Base-by-base conservation (phyloP, 257 asterid genomes). In the Asclepias syriaca region DNA sequence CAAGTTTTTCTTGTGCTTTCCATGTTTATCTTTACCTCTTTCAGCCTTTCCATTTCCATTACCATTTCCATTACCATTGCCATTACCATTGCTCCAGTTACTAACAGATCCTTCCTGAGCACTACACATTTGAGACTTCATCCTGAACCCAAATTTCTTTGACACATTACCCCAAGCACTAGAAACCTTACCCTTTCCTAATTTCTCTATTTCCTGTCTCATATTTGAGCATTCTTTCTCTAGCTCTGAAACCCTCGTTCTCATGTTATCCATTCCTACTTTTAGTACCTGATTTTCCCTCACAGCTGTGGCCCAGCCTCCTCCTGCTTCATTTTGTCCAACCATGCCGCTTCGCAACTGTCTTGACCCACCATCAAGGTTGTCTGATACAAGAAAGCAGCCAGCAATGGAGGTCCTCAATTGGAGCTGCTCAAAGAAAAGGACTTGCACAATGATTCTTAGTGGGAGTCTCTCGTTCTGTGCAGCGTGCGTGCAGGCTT, bases 401-500 rank as follows among this genome's bases (percentile, higher is more conserved):
- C 98, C 96, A 0, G 97, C 98, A 7, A 94, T 94, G 55, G 97
- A 94, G 43, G 96, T 94, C 74, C 97, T 82, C 27, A 94, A 76
- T 61, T 94, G 98, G 16, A 93, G 87, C 93, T 93, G 98, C 85
- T 93, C 97, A 64, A 93, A 93, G 93, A 93, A 93, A 79, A 93
- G 96, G 78, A 93, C 98, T 70, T 93, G 98, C 65, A 93, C 96
- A 55, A 93, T 84, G 61, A 89, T 72, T 82, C 98, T 87, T 66
- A 93, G 61, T 0, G 97, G 98, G 51, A 93, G 87, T 80, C 98
- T 80, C 76, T 93, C 98, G 61, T 93, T 93, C 77, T 93, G 98
- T 11, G 98, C 98, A 43, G 98, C 98, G 71, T 93, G 98, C 0
- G 98, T 94, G 85, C 97, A 94, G 11, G 98, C 98, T 81, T 94